Percentiles rank a stretch among this genome's conserved stretches.
These are phyloP conservation scores for Fusarium transvaalense DNA, from an alignment of 2,329 filamentous ascomycete genomes.

Conservation along the genomic window DNA sequence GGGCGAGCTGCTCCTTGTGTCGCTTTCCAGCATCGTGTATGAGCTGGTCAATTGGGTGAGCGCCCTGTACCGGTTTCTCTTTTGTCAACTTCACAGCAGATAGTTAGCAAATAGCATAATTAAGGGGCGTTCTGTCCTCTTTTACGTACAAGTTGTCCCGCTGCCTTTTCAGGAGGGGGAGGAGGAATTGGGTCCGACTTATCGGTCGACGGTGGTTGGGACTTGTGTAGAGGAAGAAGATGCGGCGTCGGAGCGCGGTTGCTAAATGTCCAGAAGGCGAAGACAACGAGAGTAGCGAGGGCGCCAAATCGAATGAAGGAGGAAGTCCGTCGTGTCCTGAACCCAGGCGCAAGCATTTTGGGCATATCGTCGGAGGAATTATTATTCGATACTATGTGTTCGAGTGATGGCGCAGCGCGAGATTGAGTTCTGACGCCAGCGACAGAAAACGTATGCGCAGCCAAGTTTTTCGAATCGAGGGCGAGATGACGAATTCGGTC, in stretches of 20 bases:
- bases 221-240: conserved; percentile 17
- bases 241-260: conserved; percentile 30
- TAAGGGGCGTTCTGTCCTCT: neutral
- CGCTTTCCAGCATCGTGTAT: conserved; percentile 60
- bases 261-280: conserved; percentile 50
- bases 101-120: conserved; percentile 13
- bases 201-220: conserved; percentile 8
- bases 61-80: conserved; percentile 16
- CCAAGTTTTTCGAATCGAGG: conserved; percentile 26
- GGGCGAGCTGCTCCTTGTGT: conserved; percentile 56
- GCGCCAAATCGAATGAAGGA: conserved; percentile 59
- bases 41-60: conserved; percentile 66
- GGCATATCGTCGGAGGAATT: conserved; percentile 37
- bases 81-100: neutral
- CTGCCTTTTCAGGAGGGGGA: neutral
- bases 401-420: conserved; percentile 26
- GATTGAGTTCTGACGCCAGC: conserved; percentile 38
- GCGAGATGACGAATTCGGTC: conserved; percentile 28
- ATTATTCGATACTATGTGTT: conserved; percentile 6
- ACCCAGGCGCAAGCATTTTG: conserved; percentile 56
- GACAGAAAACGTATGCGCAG: conserved; percentile 39
- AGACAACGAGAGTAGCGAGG: conserved; percentile 54
- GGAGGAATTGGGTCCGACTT: neutral
- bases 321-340: conserved; percentile 59
- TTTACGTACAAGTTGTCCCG: conserved; percentile 11